Conservation (phyloP, 176 grass and related monocot species). For the Aegilops bicornis region DNA sequence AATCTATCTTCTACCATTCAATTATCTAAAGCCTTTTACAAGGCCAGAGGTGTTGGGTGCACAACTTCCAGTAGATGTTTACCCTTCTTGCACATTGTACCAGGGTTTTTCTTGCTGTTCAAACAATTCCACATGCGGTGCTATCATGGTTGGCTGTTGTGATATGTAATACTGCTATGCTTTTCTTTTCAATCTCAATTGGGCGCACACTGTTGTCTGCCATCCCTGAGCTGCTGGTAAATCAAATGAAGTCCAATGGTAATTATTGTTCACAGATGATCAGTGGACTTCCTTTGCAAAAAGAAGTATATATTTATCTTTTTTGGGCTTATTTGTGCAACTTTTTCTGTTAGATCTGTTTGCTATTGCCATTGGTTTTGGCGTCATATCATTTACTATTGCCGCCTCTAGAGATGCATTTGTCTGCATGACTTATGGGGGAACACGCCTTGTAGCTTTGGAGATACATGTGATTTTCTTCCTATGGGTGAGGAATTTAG, state of each 20-base stretch:
- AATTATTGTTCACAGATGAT: constrained; percentile 30
- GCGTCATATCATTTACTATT: constrained; percentile 38
- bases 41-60: neutral
- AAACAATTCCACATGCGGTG: constrained; percentile 26
- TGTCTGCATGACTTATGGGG: constrained; percentile 15
- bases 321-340: neutral
- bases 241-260: constrained; percentile 48
- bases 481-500: constrained; percentile 42
- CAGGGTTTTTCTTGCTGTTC: constrained; percentile 29
- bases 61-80: neutral
- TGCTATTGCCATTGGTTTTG: constrained; percentile 37
- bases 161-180: constrained; percentile 39
- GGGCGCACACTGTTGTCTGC: constrained; percentile 44
- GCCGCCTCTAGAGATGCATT: constrained; percentile 18
- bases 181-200: constrained; percentile 40
- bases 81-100: constrained; percentile 11
- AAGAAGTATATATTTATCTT: constrained; percentile 1
- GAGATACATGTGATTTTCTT: constrained; percentile 33
- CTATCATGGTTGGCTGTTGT: constrained; percentile 35
- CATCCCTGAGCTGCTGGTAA: constrained; percentile 38
- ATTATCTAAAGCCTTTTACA: neutral
- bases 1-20: neutral
- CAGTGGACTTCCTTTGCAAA: neutral
- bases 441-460: constrained; percentile 27
- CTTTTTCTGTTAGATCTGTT: constrained; percentile 42